These are phyloP conservation scores for Kwoniella shandongensis DNA, from an alignment of 768 basidiomycete genomes.

Conservation along the genomic window DNA sequence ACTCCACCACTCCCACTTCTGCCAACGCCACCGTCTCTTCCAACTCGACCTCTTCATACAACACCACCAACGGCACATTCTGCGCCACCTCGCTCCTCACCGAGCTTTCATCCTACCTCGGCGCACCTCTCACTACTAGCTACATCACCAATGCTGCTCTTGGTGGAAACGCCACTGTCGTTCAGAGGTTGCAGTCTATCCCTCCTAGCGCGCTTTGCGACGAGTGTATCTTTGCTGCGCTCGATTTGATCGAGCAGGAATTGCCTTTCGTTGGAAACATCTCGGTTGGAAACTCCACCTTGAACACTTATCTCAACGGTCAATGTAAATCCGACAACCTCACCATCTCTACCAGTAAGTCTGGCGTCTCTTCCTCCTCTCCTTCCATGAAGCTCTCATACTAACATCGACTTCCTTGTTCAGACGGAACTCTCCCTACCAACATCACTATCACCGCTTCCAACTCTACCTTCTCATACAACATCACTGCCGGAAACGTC, in stretches of 20 bases:
- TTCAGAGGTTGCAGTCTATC: constrained; percentile 25
- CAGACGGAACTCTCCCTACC: constrained; percentile 47
- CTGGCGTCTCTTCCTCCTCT: too few species aligned
- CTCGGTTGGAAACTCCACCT: constrained; percentile 27
- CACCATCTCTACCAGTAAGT: constrained; percentile 26
- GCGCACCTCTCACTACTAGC: constrained; percentile 39
- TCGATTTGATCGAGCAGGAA: constrained; percentile 39
- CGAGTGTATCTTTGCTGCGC: constrained; percentile 48
- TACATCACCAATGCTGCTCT: constrained; percentile 34
- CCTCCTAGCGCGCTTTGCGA: constrained; percentile 38
- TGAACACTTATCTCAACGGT: constrained; percentile 29
- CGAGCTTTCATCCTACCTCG: constrained; percentile 43
- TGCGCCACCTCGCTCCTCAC: constrained; percentile 46
- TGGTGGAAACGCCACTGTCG: constrained; percentile 38
- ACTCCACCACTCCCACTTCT: not conserved
- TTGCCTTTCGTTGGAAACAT: constrained; percentile 38
- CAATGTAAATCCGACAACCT: constrained; percentile 28
- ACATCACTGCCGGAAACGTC: constrained; percentile 29
- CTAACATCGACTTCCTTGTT: too few species aligned
- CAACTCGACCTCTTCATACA: constrained; percentile 34
- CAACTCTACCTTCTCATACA: constrained; percentile 41
- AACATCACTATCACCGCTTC: constrained; percentile 41
- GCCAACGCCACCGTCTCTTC: constrained; percentile 22
- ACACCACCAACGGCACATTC: constrained; percentile 48
- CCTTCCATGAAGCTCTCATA: too few species aligned